Percentiles rank a stretch among this genome's conserved stretches.
These are phyloP conservation scores for Trichoderma harzianum DNA, from an alignment of 2,329 filamentous ascomycete species.

Conservation along the genomic window DNA sequence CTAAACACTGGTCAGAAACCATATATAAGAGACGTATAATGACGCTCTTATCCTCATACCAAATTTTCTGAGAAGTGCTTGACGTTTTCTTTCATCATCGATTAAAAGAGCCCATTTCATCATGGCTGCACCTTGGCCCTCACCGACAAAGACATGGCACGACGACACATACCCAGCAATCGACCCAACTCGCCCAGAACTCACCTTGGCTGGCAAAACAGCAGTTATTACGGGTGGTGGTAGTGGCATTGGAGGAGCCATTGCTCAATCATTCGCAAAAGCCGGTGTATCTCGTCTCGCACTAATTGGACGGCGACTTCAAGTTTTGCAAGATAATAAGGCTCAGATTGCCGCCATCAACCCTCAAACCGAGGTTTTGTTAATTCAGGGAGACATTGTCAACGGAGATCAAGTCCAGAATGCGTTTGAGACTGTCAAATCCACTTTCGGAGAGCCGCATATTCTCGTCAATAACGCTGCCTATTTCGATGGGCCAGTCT, in stretches of 20 bases:
- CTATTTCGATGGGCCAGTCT: neutral
- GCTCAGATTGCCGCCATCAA: neutral
- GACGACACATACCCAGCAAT: neutral
- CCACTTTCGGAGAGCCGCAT: neutral
- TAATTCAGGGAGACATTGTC: neutral
- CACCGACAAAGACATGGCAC: neutral
- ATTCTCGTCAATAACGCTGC: slow-evolving; percentile 6
- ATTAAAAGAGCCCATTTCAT: neutral
- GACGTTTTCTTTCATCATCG: neutral
- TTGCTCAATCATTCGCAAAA: neutral
- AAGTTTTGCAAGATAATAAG: neutral
- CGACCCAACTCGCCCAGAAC: neutral
- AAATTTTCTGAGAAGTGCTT: neutral
- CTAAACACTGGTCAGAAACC: neutral
- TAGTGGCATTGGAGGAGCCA: slow-evolving; percentile 1
- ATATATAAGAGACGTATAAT: neutral
- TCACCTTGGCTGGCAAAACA: neutral
- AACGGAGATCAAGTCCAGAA: neutral
- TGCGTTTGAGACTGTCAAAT: neutral
- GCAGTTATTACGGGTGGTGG: neutral
- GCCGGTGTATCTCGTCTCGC: neutral
- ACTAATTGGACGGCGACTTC: neutral
- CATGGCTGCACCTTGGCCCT: neutral
- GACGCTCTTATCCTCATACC: neutral
- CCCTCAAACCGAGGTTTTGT: neutral